Percentiles rank a stretch among this genome's conserved stretches.
Conservation (phyloP, 352 stramenopile genomes). For the Achlya hypogyna region DNA sequence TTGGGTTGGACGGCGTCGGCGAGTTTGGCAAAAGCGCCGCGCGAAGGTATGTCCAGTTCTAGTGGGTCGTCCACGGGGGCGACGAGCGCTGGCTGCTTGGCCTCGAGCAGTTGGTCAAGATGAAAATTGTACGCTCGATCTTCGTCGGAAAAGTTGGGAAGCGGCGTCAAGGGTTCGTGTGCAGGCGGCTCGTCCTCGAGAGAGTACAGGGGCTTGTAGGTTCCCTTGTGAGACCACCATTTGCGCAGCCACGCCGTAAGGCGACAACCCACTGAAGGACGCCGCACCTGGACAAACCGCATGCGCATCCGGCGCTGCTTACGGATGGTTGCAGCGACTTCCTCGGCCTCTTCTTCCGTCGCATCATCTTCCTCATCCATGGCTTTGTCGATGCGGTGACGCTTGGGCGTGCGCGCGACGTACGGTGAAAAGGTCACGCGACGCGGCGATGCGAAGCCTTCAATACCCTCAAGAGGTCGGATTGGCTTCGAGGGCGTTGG, state of each 20-base stretch:
- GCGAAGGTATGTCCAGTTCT: background rate
- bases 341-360: background rate
- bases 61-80: background rate
- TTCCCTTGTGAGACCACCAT: background rate
- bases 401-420: background rate
- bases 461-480: background rate
- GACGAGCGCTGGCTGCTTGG: background rate
- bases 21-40: background rate
- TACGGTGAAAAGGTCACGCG: constrained; percentile 17
- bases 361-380: background rate
- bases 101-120: background rate
- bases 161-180: background rate
- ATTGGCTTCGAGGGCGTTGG: background rate
- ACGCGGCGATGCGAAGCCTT: constrained; percentile 4
- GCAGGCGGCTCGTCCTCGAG: background rate
- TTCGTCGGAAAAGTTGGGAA: background rate
- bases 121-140: constrained; percentile 3
- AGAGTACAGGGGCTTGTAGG: background rate
- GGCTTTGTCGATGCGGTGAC: background rate
- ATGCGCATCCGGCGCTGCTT: constrained; percentile 5
- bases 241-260: background rate
- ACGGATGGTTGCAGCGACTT: background rate
- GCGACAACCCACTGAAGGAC: background rate
- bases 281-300: background rate
- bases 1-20: background rate